Evolutionary conservation across 2,329 filamentous ascomycete species (phyloP).

Genomic region (Penicillium sp.): DNA sequence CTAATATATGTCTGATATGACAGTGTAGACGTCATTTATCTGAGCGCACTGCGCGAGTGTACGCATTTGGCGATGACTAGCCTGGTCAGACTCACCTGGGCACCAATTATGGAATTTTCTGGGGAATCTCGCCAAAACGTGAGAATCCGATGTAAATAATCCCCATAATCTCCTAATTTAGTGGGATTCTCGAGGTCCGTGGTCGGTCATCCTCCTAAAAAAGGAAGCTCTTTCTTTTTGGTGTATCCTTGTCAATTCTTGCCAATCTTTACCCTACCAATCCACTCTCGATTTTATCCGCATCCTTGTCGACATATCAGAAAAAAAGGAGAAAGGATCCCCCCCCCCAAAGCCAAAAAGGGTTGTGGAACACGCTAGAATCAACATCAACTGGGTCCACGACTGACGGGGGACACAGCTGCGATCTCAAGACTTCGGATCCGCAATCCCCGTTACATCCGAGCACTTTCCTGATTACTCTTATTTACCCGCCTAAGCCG

Average conservation of each 20-base stretch:
- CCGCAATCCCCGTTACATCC: slow-evolving; percentile 27
- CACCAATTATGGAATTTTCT: neutral
- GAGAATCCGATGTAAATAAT: neutral
- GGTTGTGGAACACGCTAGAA: slow-evolving; percentile 7
- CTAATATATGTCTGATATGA: neutral
- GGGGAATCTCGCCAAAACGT: neutral
- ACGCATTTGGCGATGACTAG: neutral
- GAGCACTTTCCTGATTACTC: slow-evolving; percentile 10
- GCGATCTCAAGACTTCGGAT: slow-evolving; percentile 6
- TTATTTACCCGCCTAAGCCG: slow-evolving; percentile 16
- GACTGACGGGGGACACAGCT: slow-evolving; percentile 6
- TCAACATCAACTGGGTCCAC: neutral
- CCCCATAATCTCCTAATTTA: neutral
- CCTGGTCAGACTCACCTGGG: neutral
- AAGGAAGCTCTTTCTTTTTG: neutral
- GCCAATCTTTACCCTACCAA: neutral
- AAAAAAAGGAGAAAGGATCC: too few species aligned
- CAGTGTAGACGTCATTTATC: slow-evolving; percentile 3
- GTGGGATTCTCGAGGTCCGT: neutral
- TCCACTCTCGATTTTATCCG: neutral
- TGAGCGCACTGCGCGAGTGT: neutral
- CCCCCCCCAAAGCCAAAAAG: neutral
- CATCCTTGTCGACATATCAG: neutral
- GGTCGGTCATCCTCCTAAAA: neutral
- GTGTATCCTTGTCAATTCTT: neutral